Percentiles rank a stretch among this genome's conserved stretches.
These are phyloP conservation scores for Mycoemilia scoparia DNA, from an alignment of 192 early-diverging fungal genomes.

Conservation along the genomic window DNA sequence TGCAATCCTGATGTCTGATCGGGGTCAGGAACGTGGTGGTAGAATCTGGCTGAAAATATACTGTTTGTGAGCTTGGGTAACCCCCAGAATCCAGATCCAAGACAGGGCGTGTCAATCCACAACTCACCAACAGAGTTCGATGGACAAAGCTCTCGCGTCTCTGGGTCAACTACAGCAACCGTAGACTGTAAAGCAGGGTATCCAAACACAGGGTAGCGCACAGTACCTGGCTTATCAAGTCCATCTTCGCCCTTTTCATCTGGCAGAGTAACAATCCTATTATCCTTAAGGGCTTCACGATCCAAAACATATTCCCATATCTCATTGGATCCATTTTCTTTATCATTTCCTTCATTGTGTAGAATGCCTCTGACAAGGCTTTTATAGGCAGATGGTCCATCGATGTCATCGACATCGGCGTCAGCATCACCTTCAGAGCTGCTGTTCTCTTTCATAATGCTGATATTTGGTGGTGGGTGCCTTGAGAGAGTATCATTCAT, in stretches of 20 bases:
- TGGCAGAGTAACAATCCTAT: slow-evolving; percentile 37
- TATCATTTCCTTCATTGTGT: slow-evolving; percentile 2
- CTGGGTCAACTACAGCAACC: slow-evolving; percentile 64
- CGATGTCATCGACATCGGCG: not conserved
- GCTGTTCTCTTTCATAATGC: not conserved
- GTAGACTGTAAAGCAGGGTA: slow-evolving; percentile 27
- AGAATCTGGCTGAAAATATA: slow-evolving; percentile 47
- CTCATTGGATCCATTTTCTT: slow-evolving; percentile 6
- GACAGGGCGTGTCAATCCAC: slow-evolving; percentile 58
- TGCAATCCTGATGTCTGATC: too few species aligned
- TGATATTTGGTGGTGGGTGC: not conserved
- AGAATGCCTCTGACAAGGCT: not conserved
- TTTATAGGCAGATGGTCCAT: not conserved
- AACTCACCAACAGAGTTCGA: slow-evolving; percentile 65
- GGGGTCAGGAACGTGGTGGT: slow-evolving; percentile 17
- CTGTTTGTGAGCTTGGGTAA: slow-evolving; percentile 52
- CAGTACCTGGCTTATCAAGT: slow-evolving; percentile 13
- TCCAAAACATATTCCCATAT: slow-evolving; percentile 51
- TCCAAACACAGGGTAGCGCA: slow-evolving; percentile 23
- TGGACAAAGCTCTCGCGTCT: slow-evolving; percentile 53
- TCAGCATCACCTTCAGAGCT: not conserved
- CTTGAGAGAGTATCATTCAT: slow-evolving; percentile 40
- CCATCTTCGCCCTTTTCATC: slow-evolving; percentile 8
- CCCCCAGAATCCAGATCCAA: slow-evolving; percentile 62
- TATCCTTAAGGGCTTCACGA: slow-evolving; percentile 37